Evolutionary conservation across 2,329 filamentous ascomycete species (phyloP).

Genomic region (Diaporthe vaccinii): DNA sequence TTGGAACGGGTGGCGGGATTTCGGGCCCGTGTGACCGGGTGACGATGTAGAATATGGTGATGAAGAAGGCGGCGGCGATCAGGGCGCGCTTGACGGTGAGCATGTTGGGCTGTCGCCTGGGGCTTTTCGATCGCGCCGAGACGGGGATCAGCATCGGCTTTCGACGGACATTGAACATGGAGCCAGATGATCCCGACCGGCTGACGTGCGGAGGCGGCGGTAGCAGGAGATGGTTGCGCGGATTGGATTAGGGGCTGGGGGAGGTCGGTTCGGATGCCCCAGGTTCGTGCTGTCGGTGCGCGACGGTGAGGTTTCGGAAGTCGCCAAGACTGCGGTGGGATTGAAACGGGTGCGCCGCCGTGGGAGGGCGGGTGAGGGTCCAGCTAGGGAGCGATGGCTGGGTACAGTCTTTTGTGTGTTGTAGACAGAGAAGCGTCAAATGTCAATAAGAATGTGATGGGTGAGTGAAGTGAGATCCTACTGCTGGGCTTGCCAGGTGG

Average conservation of each 20-base stretch:
- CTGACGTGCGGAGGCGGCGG: background rate
- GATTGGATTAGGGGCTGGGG: background rate
- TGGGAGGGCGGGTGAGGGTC: background rate
- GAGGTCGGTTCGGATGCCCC: background rate
- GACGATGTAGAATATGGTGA: constrained; percentile 79
- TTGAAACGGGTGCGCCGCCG: constrained; percentile 2
- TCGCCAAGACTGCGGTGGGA: background rate
- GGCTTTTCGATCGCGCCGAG: constrained; percentile 23
- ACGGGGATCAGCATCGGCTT: constrained; percentile 32
- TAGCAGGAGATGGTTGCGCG: background rate
- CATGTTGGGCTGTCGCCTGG: constrained; percentile 64
- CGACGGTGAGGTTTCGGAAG: constrained; percentile 15
- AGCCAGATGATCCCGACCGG: constrained; percentile 3
- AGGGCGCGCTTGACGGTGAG: constrained; percentile 84
- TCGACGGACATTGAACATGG: constrained; percentile 31
- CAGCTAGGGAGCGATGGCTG: background rate
- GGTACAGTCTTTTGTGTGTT: background rate
- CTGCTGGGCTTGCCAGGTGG: background rate
- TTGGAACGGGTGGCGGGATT: constrained; percentile 47
- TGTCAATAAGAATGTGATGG: background rate
- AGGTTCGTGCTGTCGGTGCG: background rate
- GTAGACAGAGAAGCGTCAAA: background rate
- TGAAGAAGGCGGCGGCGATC: constrained; percentile 76
- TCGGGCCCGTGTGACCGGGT: constrained; percentile 68
- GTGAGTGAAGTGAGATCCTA: background rate